A percentile compares a stretch with the other conserved stretches of the same genome.
Conservation (phyloP, 2,329 filamentous ascomycete species). For the Intubia oerlemansii region DNA sequence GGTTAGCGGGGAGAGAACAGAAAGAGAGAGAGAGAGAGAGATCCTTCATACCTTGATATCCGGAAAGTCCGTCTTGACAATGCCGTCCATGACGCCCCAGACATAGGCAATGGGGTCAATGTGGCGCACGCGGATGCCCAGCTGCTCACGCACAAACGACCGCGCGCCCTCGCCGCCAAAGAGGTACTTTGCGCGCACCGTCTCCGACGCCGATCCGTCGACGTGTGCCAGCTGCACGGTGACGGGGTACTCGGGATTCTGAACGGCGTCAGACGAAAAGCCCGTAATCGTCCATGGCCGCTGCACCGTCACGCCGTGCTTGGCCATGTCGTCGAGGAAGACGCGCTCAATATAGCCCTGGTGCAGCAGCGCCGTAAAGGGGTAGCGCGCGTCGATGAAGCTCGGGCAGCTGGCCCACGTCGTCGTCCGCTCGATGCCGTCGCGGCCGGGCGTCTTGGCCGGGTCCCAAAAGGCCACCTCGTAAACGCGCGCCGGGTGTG, state of each 20-base stretch:
- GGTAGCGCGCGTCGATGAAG: slow-evolving; percentile 55
- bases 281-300: slow-evolving; percentile 42
- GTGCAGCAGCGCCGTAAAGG: slow-evolving; percentile 49
- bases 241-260: slow-evolving; percentile 44
- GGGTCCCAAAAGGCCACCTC: slow-evolving; percentile 59
- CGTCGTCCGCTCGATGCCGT: slow-evolving; percentile 41
- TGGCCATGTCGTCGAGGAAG: slow-evolving; percentile 42
- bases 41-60: no score
- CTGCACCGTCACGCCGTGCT: slow-evolving; percentile 37
- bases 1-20: not conserved
- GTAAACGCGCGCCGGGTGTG: slow-evolving; percentile 71
- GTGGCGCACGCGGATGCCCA: slow-evolving; percentile 50
- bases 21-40: slow-evolving; percentile 11
- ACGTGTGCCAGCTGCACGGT: slow-evolving; percentile 58
- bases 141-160: slow-evolving; percentile 40
- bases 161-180: slow-evolving; percentile 52
- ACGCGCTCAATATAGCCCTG: slow-evolving; percentile 52
- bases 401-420: slow-evolving; percentile 76
- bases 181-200: slow-evolving; percentile 44
- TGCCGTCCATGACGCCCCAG: slow-evolving; percentile 59
- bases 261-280: slow-evolving; percentile 35
- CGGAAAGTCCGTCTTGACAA: slow-evolving; percentile 52
- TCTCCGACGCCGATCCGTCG: slow-evolving; percentile 49
- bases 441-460: slow-evolving; percentile 23
- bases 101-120: slow-evolving; percentile 50